phyloP scores from a whole-genome alignment of 2,329 filamentous ascomycete species.

The Aspergillus novofumigatus region DNA sequence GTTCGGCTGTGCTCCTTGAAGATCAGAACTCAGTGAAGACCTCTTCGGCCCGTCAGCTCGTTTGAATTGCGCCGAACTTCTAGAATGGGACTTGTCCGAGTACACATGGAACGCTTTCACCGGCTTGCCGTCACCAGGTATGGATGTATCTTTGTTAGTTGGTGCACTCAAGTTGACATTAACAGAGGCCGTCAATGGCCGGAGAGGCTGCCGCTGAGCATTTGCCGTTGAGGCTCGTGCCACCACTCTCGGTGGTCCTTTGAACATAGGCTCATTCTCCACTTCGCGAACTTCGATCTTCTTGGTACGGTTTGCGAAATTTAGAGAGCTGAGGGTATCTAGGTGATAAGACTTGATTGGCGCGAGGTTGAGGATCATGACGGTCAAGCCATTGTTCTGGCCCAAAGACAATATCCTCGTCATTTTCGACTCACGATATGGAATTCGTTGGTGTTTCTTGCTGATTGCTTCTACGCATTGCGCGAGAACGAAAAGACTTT shows the following conservation, averaged over 20 bases:
- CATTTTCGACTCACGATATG: constrained; percentile 96
- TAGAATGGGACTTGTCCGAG: constrained; percentile 58
- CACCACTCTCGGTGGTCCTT: constrained; percentile 61
- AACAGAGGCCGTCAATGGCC: constrained; percentile 69
- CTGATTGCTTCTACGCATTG: constrained; percentile 96
- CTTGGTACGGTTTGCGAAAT: constrained; percentile 92
- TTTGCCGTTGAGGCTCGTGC: constrained; percentile 38
- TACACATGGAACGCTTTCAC: constrained; percentile 84
- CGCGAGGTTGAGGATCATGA: constrained; percentile 95
- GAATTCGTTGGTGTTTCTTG: constrained; percentile 69
- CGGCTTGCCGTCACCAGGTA: constrained; percentile 62
- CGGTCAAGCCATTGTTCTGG: constrained; percentile 89
- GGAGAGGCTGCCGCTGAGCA: constrained; percentile 68
- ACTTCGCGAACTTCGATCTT: constrained; percentile 94
- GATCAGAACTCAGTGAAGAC: constrained; percentile 36
- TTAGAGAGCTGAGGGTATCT: constrained; percentile 88
- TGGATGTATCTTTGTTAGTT: constrained; percentile 47
- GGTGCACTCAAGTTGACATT: constrained; percentile 64
- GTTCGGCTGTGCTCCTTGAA: constrained; percentile 18
- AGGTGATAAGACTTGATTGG: constrained; percentile 89
- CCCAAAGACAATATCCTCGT: constrained; percentile 87
- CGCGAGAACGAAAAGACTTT: constrained; percentile 88
- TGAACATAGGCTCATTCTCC: constrained; percentile 90
- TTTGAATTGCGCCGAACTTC: constrained; percentile 41
- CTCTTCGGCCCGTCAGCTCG: constrained; percentile 45